Evolutionary conservation across 129 eudicot genomes (phyloP).

Genomic region (Pulicaria dysenterica): DNA sequence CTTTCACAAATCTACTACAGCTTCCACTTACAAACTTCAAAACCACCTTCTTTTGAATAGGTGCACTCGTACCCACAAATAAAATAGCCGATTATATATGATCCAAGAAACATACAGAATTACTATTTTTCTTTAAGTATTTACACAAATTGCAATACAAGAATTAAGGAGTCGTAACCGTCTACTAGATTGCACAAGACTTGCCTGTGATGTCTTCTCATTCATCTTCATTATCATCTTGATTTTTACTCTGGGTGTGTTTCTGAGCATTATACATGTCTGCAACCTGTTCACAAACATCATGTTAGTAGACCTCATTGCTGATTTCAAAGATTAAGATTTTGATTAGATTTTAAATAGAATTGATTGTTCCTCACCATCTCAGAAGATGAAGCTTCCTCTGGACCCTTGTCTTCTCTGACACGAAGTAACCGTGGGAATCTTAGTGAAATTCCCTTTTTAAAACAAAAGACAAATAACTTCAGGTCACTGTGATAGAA

Average conservation of each 20-base stretch:
- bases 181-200: constrained; percentile 15
- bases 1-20: constrained; percentile 11
- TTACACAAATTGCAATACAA: constrained; percentile 23
- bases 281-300: constrained; percentile 57
- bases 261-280: constrained; percentile 87
- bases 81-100: background rate
- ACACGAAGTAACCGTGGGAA: constrained; percentile 93
- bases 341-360: no score
- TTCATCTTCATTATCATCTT: constrained; percentile 69
- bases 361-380: constrained; percentile 68
- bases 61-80: no score
- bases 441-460: constrained; percentile 82
- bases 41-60: background rate
- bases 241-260: constrained; percentile 50
- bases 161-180: constrained; percentile 2
- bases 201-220: constrained; percentile 32
- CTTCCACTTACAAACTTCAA: constrained; percentile 2
- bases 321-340: no score
- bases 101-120: constrained; percentile 10
- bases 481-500: no score
- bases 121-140: background rate
- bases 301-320: background rate
- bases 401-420: constrained; percentile 89
- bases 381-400: constrained; percentile 86
- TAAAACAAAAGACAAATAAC: background rate